A percentile compares a stretch with the other conserved stretches of the same genome.
Conservation (phyloP, 176 grass and related monocot genomes). For the Oryza meridionalis region DNA sequence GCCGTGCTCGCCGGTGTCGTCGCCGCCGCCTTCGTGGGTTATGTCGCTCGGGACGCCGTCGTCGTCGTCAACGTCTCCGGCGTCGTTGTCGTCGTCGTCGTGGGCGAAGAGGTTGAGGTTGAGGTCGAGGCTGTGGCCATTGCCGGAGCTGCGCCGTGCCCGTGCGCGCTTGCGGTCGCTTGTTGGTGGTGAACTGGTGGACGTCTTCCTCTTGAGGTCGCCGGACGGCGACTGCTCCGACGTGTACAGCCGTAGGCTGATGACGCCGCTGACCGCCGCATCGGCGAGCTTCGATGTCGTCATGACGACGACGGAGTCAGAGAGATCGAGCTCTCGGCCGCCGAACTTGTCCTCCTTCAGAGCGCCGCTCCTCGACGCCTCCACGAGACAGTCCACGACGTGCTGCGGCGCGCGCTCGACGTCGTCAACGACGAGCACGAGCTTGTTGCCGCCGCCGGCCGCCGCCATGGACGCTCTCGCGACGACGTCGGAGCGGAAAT, state of each 20-base stretch:
- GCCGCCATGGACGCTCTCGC: constrained; percentile 41
- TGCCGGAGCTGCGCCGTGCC: neutral
- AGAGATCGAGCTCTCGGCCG: constrained; percentile 38
- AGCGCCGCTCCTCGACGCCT: constrained; percentile 8
- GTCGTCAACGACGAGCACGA: constrained; percentile 62
- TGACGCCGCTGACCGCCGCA: neutral
- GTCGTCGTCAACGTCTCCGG: neutral
- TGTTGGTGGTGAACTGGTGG: neutral
- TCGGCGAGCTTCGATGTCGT: constrained; percentile 28
- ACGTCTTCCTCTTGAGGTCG: constrained; percentile 56
- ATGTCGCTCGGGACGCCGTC: constrained; percentile 75
- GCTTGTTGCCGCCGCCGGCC: constrained; percentile 19
- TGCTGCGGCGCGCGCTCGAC: constrained; percentile 49
- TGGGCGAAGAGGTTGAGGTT: constrained; percentile 60
- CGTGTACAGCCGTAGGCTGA: constrained; percentile 47
- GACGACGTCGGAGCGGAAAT: constrained; percentile 36
- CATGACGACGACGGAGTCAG: constrained; percentile 57
- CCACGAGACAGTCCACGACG: constrained; percentile 33
- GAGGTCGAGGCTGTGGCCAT: constrained; percentile 53
- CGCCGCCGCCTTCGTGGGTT: constrained; percentile 55
- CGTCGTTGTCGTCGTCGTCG: constrained; percentile 20
- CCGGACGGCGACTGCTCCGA: constrained; percentile 26
- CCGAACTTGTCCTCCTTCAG: constrained; percentile 31
- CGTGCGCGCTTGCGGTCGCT: constrained; percentile 45
- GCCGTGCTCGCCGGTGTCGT: neutral